phyloP scores from a whole-genome alignment of 2,329 filamentous ascomycete species.

The Aciculosporium take region DNA sequence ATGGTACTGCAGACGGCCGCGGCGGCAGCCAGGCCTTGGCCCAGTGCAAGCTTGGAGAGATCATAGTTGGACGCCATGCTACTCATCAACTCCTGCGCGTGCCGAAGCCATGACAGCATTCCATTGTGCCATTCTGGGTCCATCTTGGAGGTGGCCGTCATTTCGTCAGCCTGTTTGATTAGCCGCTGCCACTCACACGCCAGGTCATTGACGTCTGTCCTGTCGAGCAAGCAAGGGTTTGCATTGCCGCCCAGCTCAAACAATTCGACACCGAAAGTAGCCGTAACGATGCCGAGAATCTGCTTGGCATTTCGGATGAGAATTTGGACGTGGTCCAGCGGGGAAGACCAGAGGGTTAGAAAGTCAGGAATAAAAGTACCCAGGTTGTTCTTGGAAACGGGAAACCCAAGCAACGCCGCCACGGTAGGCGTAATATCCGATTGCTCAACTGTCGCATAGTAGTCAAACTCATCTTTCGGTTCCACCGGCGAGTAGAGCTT shows the following conservation, averaged over 20 bases:
- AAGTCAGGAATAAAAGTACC: constrained; percentile 75
- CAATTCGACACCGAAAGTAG: constrained; percentile 46
- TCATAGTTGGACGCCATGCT: constrained; percentile 89
- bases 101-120: constrained; percentile 48
- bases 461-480: constrained; percentile 59
- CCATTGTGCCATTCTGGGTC: constrained; percentile 26
- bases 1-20: constrained; percentile 14
- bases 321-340: constrained; percentile 47
- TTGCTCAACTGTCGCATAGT: constrained; percentile 77
- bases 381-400: constrained; percentile 77
- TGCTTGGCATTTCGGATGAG: constrained; percentile 68
- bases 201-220: constrained; percentile 37
- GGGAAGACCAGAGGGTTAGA: constrained; percentile 53
- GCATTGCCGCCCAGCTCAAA: constrained; percentile 21
- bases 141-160: constrained; percentile 13
- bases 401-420: constrained; percentile 73
- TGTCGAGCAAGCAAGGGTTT: constrained; percentile 23
- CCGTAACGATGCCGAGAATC: constrained; percentile 61
- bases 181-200: constrained; percentile 52
- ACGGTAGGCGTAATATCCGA: constrained; percentile 87
- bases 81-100: constrained; percentile 69
- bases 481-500: constrained; percentile 36
- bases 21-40: constrained; percentile 23
- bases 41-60: constrained; percentile 43
- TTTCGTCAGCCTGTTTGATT: constrained; percentile 11